Evolutionary conservation across 305 asterid genomes (phyloP).

Genomic region (Fraxinus paxiana): DNA sequence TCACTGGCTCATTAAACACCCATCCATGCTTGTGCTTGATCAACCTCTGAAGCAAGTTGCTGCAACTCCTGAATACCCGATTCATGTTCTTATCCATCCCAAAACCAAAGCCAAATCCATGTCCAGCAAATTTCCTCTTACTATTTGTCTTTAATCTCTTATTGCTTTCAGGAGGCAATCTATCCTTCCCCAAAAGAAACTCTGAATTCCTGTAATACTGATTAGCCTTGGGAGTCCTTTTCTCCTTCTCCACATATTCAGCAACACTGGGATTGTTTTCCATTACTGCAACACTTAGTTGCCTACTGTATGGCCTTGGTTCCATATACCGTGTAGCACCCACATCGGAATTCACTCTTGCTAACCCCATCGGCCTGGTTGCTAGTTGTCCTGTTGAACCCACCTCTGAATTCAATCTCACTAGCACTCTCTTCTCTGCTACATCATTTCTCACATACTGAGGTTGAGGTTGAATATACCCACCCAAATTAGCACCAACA

Average conservation of each 20-base stretch:
- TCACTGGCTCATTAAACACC: constrained; percentile 74
- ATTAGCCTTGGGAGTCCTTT: constrained; percentile 82
- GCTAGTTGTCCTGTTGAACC: constrained; percentile 42
- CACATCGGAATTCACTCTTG: constrained; percentile 54
- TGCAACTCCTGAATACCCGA: constrained; percentile 47
- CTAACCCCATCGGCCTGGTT: constrained; percentile 33
- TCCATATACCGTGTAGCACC: constrained; percentile 43
- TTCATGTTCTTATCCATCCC: constrained; percentile 39
- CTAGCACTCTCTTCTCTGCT: constrained; percentile 41
- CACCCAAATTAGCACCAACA: constrained; percentile 33
- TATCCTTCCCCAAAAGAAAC: constrained; percentile 70
- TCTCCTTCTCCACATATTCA: constrained; percentile 70
- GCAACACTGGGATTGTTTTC: constrained; percentile 39
- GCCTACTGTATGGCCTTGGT: constrained; percentile 44
- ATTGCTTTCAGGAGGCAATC: constrained; percentile 61
- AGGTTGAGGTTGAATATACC: constrained; percentile 24
- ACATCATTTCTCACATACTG: constrained; percentile 28
- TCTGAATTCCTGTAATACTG: constrained; percentile 65
- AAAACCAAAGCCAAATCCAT: constrained; percentile 30
- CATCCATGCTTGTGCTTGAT: constrained; percentile 74
- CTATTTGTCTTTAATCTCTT: constrained; percentile 51
- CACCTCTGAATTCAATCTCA: constrained; percentile 51
- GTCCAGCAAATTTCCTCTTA: constrained; percentile 36
- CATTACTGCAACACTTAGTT: constrained; percentile 56
- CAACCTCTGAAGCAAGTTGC: constrained; percentile 57